These are phyloP conservation scores for Nigrospora oryzae DNA, from an alignment of 2,329 filamentous ascomycete species.

Conservation along the genomic window DNA sequence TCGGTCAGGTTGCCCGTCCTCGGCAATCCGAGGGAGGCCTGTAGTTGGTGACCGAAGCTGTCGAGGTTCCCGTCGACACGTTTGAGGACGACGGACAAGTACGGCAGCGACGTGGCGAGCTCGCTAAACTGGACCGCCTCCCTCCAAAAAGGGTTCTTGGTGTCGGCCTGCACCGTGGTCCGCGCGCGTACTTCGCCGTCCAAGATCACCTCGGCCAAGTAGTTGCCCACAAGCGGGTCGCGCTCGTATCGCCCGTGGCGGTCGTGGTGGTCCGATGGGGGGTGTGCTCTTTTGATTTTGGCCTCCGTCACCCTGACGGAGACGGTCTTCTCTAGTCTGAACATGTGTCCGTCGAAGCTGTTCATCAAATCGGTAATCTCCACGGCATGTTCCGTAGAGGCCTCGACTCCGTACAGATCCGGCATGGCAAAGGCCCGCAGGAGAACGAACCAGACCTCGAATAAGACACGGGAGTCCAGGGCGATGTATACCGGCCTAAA, in stretches of 20 bases:
- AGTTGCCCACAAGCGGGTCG: slow-evolving; percentile 54
- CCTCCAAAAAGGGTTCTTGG: slow-evolving; percentile 71
- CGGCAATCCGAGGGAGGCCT: slow-evolving; percentile 30
- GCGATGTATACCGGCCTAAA: slow-evolving; percentile 86
- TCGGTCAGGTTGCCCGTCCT: slow-evolving; percentile 39
- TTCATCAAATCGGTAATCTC: slow-evolving; percentile 31
- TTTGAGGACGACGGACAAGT: slow-evolving; percentile 65
- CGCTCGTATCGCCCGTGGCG: slow-evolving; percentile 23
- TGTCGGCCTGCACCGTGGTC: slow-evolving; percentile 63
- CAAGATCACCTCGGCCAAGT: slow-evolving; percentile 70
- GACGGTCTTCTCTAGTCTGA: slow-evolving; percentile 54
- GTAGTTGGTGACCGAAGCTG: slow-evolving; percentile 33
- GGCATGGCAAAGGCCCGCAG: slow-evolving; percentile 86
- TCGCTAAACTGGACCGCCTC: slow-evolving; percentile 74
- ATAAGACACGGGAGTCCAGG: slow-evolving; percentile 78
- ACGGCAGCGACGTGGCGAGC: slow-evolving; percentile 60
- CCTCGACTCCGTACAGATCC: slow-evolving; percentile 67
- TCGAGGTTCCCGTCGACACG: slow-evolving; percentile 46
- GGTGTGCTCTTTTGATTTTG: slow-evolving; percentile 39
- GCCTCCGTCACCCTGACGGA: slow-evolving; percentile 52
- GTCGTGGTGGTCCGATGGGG: slow-evolving; percentile 18
- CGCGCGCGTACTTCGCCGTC: slow-evolving; percentile 73
- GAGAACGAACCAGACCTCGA: slow-evolving; percentile 95
- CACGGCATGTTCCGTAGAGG: slow-evolving; percentile 31
- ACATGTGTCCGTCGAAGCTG: slow-evolving; percentile 39